A percentile compares a stretch with the other conserved stretches of the same genome.
Conservation (phyloP, 495 filamentous ascomycete species). For the Tuber magnatum region DNA sequence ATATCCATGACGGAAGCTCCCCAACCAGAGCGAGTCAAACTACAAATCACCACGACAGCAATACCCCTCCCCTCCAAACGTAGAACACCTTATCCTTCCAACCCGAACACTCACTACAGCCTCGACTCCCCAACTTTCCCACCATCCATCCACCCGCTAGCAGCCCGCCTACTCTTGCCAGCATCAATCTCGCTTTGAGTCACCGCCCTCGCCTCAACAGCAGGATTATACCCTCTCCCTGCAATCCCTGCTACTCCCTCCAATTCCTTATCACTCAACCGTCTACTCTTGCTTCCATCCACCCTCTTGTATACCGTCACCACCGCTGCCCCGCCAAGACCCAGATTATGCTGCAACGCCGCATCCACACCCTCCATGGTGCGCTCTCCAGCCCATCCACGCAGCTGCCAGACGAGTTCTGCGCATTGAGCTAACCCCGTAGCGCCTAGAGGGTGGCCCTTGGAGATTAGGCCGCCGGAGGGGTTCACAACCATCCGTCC, state of each 20-base stretch:
- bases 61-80: not conserved
- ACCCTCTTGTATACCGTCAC: constrained; percentile 86
- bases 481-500: constrained; percentile 86
- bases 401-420: constrained; percentile 90
- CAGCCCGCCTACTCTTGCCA: constrained; percentile 63
- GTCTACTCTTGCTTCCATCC: constrained; percentile 58
- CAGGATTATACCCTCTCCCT: constrained; percentile 84
- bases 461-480: constrained; percentile 86
- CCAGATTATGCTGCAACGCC: constrained; percentile 89
- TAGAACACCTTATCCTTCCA: not conserved
- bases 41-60: not conserved
- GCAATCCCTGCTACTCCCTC: constrained; percentile 52
- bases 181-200: constrained; percentile 63
- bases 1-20: not conserved
- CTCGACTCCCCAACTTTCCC: constrained; percentile 48
- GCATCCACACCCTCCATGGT: constrained; percentile 58
- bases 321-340: constrained; percentile 83
- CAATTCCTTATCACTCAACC: constrained; percentile 48
- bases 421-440: constrained; percentile 92
- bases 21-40: not conserved
- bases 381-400: constrained; percentile 94
- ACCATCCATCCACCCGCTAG: constrained; percentile 65
- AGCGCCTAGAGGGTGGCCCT: constrained; percentile 91
- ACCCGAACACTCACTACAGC: constrained; percentile 10
- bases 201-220: constrained; percentile 79